These are phyloP conservation scores for Hemileia vastatrix DNA, from an alignment of 1,284 basidiomycete genomes.

Conservation along the genomic window DNA sequence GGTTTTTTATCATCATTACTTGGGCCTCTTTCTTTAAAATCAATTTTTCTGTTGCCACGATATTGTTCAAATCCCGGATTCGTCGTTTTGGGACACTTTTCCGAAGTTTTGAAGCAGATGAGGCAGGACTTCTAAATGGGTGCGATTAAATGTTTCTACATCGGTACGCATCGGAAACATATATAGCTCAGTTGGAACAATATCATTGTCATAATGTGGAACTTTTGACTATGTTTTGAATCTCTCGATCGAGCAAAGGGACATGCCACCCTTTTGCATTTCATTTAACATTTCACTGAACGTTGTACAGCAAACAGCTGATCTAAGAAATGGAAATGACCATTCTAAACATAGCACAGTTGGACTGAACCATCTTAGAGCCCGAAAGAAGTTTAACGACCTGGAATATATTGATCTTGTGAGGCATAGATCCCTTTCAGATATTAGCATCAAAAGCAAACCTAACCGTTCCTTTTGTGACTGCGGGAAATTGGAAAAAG, in stretches of 20 bases:
- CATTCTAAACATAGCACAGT: conserved; percentile 16
- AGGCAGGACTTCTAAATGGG: conserved; percentile 51
- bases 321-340: conserved; percentile 25
- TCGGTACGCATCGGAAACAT: conserved; percentile 79
- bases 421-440: conserved; percentile 66
- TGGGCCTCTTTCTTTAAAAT: conserved; percentile 57
- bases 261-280: conserved; percentile 67
- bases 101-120: conserved; percentile 23
- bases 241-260: conserved; percentile 51
- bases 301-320: conserved; percentile 47
- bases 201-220: conserved; percentile 57
- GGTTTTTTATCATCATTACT: conserved; percentile 65
- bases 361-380: conserved; percentile 28
- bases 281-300: conserved; percentile 84
- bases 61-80: conserved; percentile 32
- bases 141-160: conserved; percentile 63
- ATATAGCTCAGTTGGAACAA: conserved; percentile 70
- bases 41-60: conserved; percentile 48
- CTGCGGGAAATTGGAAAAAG: conserved; percentile 92
- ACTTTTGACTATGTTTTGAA: conserved; percentile 58
- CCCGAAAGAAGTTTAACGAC: conserved; percentile 48
- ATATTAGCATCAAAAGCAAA: conserved; percentile 82
- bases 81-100: background rate
- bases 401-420: conserved; percentile 74
- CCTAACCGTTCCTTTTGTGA: conserved; percentile 50